Percentiles rank a stretch among this genome's conserved stretches.
phyloP scores from a whole-genome alignment of 2,329 filamentous ascomycete genomes.

The Fusarium torulosum region DNA sequence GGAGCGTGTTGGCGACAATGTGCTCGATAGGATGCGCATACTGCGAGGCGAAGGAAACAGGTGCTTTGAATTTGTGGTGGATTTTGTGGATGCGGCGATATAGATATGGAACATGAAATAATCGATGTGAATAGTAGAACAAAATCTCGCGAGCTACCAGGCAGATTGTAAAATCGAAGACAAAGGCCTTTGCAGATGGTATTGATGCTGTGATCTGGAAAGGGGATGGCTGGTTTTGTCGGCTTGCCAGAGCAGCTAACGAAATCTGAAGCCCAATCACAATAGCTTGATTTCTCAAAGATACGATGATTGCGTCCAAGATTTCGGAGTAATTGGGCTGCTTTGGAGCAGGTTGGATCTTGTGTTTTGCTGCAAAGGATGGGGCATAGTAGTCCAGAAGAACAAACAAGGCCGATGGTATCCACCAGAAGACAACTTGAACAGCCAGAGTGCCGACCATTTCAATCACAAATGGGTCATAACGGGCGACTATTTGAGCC shows the following conservation, averaged over 20 bases:
- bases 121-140: constrained; percentile 69
- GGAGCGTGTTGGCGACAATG: constrained; percentile 65
- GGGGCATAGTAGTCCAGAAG: constrained; percentile 60
- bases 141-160: constrained; percentile 61
- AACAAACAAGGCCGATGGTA: constrained; percentile 58
- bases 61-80: constrained; percentile 68
- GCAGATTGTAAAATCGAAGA: constrained; percentile 57
- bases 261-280: constrained; percentile 51
- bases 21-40: constrained; percentile 70
- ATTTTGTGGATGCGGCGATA: constrained; percentile 67
- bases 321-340: constrained; percentile 63
- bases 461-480: constrained; percentile 50
- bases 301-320: constrained; percentile 57
- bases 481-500: neutral
- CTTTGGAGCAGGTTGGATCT: constrained; percentile 65
- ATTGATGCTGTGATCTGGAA: constrained; percentile 56
- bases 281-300: constrained; percentile 62
- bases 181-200: constrained; percentile 54
- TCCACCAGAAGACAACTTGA: constrained; percentile 62
- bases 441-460: constrained; percentile 56
- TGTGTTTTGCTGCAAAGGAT: constrained; percentile 63
- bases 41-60: constrained; percentile 66
- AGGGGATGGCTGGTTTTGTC: constrained; percentile 42
- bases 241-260: constrained; percentile 34
- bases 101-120: constrained; percentile 62